phyloP scores from a whole-genome alignment of 2,329 filamentous ascomycete genomes.

The Elsinoe australis region DNA sequence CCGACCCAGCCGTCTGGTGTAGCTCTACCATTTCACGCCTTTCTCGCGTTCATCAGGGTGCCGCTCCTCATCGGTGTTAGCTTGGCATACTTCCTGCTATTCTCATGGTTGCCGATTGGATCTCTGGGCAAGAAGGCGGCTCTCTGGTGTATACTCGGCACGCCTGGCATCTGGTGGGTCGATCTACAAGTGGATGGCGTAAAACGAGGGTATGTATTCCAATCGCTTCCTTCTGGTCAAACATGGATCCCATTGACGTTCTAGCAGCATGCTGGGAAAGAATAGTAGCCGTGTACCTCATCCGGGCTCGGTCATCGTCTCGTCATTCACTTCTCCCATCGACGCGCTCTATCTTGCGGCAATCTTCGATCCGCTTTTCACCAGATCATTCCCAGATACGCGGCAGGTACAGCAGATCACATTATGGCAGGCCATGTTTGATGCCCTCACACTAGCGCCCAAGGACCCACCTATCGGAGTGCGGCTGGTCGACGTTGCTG shows the following conservation, averaged over 20 bases:
- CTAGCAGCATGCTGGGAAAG: slow-evolving; percentile 57
- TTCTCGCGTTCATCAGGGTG: slow-evolving; percentile 73
- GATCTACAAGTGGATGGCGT: slow-evolving; percentile 98
- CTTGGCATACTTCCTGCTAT: slow-evolving; percentile 65
- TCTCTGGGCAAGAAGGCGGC: slow-evolving; percentile 68
- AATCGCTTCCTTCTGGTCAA: too few relatives aligned
- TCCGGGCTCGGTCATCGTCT: slow-evolving; percentile 73
- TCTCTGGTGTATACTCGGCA: slow-evolving; percentile 77
- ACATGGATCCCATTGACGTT: slow-evolving; percentile 20
- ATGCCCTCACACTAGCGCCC: slow-evolving; percentile 58
- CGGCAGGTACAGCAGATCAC: slow-evolving; percentile 68
- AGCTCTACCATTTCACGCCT: slow-evolving; percentile 50
- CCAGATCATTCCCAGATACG: slow-evolving; percentile 66
- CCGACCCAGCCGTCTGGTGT: slow-evolving; percentile 56
- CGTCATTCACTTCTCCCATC: slow-evolving; percentile 85
- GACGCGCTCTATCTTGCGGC: slow-evolving; percentile 90
- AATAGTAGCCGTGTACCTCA: slow-evolving; percentile 70
- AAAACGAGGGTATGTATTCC: slow-evolving; percentile 62
- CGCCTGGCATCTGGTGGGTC: slow-evolving; percentile 95
- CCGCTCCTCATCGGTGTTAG: slow-evolving; percentile 65
- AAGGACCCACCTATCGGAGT: slow-evolving; percentile 28
- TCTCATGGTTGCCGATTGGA: slow-evolving; percentile 65
- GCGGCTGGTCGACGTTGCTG: slow-evolving; percentile 6
- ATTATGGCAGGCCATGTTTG: slow-evolving; percentile 64
- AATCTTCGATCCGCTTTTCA: slow-evolving; percentile 94